Conservation (phyloP, 768 basidiomycete genomes). For the Lactifluus rugatus region DNA sequence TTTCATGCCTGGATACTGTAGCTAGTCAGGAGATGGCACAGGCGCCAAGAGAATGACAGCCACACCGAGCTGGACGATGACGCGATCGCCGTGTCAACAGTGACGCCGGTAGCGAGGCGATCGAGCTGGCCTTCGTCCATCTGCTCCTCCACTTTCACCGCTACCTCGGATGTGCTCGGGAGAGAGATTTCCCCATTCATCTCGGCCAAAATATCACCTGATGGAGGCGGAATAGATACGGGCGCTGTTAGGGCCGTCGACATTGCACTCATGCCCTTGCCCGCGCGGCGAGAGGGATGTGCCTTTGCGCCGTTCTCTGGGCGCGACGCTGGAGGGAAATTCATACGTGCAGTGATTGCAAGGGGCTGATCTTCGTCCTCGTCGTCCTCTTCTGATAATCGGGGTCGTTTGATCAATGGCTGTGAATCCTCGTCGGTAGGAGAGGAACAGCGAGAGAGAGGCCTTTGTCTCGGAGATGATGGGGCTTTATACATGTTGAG, state of each 20-base stretch:
- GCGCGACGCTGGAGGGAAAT: conserved; percentile 12
- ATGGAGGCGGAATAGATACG: conserved; percentile 34
- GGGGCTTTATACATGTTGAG: conserved; percentile 22
- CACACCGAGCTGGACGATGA: conserved; percentile 38
- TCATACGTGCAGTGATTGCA: conserved; percentile 24
- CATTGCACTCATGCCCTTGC: conserved; percentile 51
- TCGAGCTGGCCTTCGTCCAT: conserved; percentile 71
- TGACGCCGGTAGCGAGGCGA: conserved; percentile 70
- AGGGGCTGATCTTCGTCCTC: conserved; percentile 27
- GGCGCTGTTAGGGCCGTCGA: conserved; percentile 51
- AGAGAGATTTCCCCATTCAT: conserved; percentile 36
- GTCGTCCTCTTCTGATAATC: conserved; percentile 19
- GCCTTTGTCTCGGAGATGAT: conserved; percentile 25
- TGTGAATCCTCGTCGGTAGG: conserved; percentile 50
- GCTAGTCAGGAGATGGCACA: background rate
- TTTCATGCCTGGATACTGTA: conserved; percentile 40
- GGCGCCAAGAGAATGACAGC: conserved; percentile 5
- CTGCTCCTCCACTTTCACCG: conserved; percentile 66
- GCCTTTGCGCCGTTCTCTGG: conserved; percentile 23
- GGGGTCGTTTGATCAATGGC: conserved; percentile 33
- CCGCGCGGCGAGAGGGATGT: conserved; percentile 32
- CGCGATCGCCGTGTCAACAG: conserved; percentile 53
- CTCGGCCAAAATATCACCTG: conserved; percentile 30
- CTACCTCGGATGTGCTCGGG: conserved; percentile 36
- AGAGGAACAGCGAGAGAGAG: conserved; percentile 20